phyloP scores from a whole-genome alignment of 768 basidiomycete genomes.

The Suillus subalutaceus region DNA sequence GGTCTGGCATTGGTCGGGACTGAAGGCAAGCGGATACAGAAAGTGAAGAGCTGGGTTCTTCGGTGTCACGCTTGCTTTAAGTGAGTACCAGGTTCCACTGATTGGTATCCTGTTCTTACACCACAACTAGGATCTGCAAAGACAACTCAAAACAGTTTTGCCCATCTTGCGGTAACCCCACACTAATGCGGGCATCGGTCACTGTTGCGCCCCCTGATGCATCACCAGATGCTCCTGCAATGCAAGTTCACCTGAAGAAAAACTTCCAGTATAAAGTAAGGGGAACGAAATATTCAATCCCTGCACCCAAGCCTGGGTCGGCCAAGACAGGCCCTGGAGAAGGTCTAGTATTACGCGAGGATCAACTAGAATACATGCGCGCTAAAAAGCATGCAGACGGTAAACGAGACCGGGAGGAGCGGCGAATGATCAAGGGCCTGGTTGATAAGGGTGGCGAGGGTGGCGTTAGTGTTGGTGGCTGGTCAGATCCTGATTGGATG shows the following conservation, averaged over 20 bases:
- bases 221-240: constrained; percentile 58
- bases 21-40: constrained; percentile 88
- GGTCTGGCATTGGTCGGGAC: constrained; percentile 85
- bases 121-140: constrained; percentile 79
- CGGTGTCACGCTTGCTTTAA: constrained; percentile 99
- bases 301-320: constrained; percentile 84
- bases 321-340: constrained; percentile 83
- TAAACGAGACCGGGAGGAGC: constrained; percentile 76
- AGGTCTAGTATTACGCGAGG: constrained; percentile 89
- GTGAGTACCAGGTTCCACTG: constrained; percentile 53
- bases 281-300: constrained; percentile 92
- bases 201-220: constrained; percentile 74
- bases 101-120: constrained; percentile 5
- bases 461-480: constrained; percentile 65
- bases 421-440: constrained; percentile 62
- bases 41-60: constrained; percentile 93
- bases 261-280: constrained; percentile 95
- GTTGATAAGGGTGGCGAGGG: constrained; percentile 52
- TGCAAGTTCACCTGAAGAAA: constrained; percentile 91
- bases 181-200: constrained; percentile 88
- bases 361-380: constrained; percentile 85
- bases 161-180: constrained; percentile 93
- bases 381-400: constrained; percentile 80
- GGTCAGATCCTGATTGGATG: constrained; percentile 97
- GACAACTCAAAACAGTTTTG: constrained; percentile 95